These are phyloP conservation scores for Leccinellum luteum DNA, from an alignment of 768 basidiomycete species.

Conservation along the genomic window DNA sequence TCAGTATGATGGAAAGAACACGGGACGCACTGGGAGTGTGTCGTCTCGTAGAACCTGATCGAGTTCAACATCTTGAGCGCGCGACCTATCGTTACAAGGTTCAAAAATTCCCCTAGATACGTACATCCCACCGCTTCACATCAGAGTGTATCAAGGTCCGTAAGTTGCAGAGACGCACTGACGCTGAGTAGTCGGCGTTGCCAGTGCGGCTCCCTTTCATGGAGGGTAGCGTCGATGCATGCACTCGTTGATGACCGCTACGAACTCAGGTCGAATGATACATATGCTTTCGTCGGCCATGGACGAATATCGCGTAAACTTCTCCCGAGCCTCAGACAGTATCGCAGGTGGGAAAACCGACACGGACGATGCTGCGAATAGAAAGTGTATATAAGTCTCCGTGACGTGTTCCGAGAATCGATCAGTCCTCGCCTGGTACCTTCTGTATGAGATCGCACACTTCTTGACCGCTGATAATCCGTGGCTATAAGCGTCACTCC, in stretches of 20 bases:
- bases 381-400: too few relatives aligned
- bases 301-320: slow-evolving; percentile 80
- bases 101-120: too few relatives aligned
- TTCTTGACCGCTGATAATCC: too few relatives aligned
- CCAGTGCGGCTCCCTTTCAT: slow-evolving; percentile 90
- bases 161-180: too few relatives aligned
- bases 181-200: slow-evolving; percentile 85
- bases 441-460: slow-evolving; percentile 89
- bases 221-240: slow-evolving; percentile 92
- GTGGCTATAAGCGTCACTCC: slow-evolving; percentile 76
- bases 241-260: slow-evolving; percentile 81
- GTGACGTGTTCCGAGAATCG: slow-evolving; percentile 46
- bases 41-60: too few relatives aligned
- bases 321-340: slow-evolving; percentile 88
- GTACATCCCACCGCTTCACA: too few relatives aligned
- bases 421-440: slow-evolving; percentile 67
- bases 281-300: slow-evolving; percentile 93
- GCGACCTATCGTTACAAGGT: too few relatives aligned
- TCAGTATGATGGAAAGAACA: too few relatives aligned
- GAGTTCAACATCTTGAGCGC: too few relatives aligned
- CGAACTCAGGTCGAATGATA: slow-evolving; percentile 81
- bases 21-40: too few relatives aligned
- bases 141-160: too few relatives aligned
- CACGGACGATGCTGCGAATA: slow-evolving; percentile 60
- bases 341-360: slow-evolving; percentile 92